phyloP scores from a whole-genome alignment of 257 asterid species.

The Nicotiana undulata region DNA sequence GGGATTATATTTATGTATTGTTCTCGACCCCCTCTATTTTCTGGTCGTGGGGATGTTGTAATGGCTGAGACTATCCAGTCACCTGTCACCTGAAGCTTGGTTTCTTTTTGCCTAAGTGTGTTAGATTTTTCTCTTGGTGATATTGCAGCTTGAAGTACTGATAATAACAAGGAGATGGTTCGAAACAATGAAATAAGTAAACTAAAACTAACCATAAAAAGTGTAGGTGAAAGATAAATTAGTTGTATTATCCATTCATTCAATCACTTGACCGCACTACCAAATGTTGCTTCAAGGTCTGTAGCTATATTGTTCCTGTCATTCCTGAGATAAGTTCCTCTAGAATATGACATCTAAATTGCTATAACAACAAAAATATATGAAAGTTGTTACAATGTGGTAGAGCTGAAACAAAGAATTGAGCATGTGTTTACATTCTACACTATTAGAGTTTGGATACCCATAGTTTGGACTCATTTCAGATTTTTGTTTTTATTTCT shows the following conservation, averaged over 20 bases:
- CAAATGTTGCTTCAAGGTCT: not conserved
- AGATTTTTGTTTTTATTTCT: not conserved
- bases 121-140: not conserved
- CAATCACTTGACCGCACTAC: not conserved
- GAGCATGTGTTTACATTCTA: not conserved
- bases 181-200: not conserved
- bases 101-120: not conserved
- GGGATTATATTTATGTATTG: not conserved
- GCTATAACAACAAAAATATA: too few species aligned
- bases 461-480: not conserved
- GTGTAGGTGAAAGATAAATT: not conserved
- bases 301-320: not conserved
- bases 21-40: not conserved
- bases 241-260: not conserved
- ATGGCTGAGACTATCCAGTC: not conserved
- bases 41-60: constrained; percentile 19
- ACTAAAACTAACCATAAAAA: not conserved
- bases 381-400: too few species aligned
- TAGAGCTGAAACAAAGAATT: not conserved
- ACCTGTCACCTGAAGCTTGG: not conserved
- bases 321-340: not conserved
- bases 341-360: not conserved
- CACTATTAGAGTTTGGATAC: not conserved
- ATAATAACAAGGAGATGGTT: not conserved
- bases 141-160: not conserved